A percentile compares a stretch with the other conserved stretches of the same genome.
Conservation (phyloP, 2,329 filamentous ascomycete genomes). For the Cladorrhinum sp. region DNA sequence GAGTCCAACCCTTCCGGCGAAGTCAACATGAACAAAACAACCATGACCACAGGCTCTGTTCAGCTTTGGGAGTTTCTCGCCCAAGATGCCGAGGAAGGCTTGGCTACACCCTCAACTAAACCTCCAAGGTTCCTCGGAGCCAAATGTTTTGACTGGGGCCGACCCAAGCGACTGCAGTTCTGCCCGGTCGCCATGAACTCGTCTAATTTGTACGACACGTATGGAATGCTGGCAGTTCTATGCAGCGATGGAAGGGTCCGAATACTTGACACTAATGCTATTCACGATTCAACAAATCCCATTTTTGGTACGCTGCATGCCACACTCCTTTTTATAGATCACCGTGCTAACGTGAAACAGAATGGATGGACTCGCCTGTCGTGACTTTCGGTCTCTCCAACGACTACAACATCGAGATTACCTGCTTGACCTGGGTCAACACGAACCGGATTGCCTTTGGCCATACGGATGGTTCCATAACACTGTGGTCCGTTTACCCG, state of each 20-base stretch:
- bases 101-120: slow-evolving; percentile 34
- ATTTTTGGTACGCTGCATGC: slow-evolving; percentile 39
- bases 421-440: slow-evolving; percentile 53
- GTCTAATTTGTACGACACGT: slow-evolving; percentile 21
- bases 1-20: slow-evolving; percentile 23
- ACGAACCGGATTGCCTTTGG: slow-evolving; percentile 54
- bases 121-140: slow-evolving; percentile 42
- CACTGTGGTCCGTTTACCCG: slow-evolving; percentile 55
- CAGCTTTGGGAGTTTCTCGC: slow-evolving; percentile 51
- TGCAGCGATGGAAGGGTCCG: slow-evolving; percentile 51
- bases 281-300: slow-evolving; percentile 28
- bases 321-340: slow-evolving; percentile 1
- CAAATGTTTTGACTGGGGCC: slow-evolving; percentile 50
- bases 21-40: slow-evolving; percentile 36
- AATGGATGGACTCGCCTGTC: slow-evolving; percentile 43
- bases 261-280: slow-evolving; percentile 42
- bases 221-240: slow-evolving; percentile 47
- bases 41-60: slow-evolving; percentile 40
- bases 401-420: slow-evolving; percentile 49
- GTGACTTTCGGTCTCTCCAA: slow-evolving; percentile 43
- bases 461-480: slow-evolving; percentile 55
- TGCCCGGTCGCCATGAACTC: slow-evolving; percentile 43
- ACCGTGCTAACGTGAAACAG: slow-evolving; percentile 32
- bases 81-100: slow-evolving; percentile 30
- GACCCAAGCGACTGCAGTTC: slow-evolving; percentile 51